These are phyloP conservation scores for Luffa aegyptiaca DNA, from an alignment of 306 rosid species.

Conservation along the genomic window DNA sequence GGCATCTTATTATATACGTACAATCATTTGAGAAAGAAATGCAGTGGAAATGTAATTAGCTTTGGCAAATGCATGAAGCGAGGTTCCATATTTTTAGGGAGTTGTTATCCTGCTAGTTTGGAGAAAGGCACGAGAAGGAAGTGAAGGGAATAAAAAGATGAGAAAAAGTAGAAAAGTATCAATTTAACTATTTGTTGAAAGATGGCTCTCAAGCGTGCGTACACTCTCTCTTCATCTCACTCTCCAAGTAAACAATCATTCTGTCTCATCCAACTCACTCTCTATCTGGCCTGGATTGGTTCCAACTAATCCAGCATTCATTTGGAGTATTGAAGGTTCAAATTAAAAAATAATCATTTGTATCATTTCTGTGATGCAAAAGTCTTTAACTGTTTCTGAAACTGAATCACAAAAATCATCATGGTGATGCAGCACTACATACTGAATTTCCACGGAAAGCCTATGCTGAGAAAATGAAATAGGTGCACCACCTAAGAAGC, in stretches of 20 bases:
- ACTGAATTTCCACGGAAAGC: background rate
- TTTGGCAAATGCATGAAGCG: too few relatives aligned
- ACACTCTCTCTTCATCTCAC: background rate
- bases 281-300: background rate
- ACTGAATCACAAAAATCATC: background rate
- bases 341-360: background rate
- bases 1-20: too few relatives aligned
- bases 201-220: background rate
- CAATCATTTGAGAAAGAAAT: background rate
- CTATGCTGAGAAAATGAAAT: background rate
- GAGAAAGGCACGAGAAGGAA: too few relatives aligned
- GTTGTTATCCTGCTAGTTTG: too few relatives aligned
- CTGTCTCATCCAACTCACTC: background rate
- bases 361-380: background rate
- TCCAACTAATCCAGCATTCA: background rate
- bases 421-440: background rate
- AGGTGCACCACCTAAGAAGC: background rate
- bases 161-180: too few relatives aligned
- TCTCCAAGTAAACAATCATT: background rate
- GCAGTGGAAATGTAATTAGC: too few relatives aligned
- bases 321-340: background rate
- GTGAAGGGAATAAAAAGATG: too few relatives aligned
- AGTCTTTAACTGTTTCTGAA: background rate
- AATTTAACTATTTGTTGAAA: background rate
- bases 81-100: too few relatives aligned